These are phyloP conservation scores for Aspergillus chevalieri DNA, from an alignment of 2,329 filamentous ascomycete species.

Conservation along the genomic window DNA sequence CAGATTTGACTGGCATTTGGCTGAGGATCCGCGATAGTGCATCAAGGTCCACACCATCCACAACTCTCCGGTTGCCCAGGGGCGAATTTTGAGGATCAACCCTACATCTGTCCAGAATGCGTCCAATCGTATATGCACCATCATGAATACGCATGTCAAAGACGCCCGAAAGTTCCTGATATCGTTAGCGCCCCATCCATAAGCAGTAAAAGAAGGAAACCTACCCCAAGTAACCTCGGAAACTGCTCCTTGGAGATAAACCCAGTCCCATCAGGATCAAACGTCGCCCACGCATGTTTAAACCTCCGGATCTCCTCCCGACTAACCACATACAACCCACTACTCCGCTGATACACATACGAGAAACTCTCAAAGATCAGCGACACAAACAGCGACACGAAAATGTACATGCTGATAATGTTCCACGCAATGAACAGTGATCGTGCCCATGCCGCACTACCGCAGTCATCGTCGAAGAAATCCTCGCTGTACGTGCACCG, in stretches of 20 bases:
- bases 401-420: slow-evolving; percentile 99
- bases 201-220: slow-evolving; percentile 16
- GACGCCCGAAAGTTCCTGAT: slow-evolving; percentile 75
- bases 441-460: slow-evolving; percentile 81
- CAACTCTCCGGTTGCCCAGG: slow-evolving; percentile 31
- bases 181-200: slow-evolving; percentile 3
- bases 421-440: slow-evolving; percentile 95
- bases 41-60: slow-evolving; percentile 62
- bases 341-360: slow-evolving; percentile 96
- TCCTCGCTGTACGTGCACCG: slow-evolving; percentile 65
- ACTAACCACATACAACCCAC: slow-evolving; percentile 82
- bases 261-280: slow-evolving; percentile 84
- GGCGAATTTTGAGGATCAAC: slow-evolving; percentile 48
- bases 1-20: slow-evolving; percentile 66
- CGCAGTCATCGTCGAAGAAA: slow-evolving; percentile 88
- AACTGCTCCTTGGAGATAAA: slow-evolving; percentile 88
- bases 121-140: slow-evolving; percentile 77
- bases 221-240: slow-evolving; percentile 73
- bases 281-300: slow-evolving; percentile 96
- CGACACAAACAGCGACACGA: slow-evolving; percentile 95
- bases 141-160: slow-evolving; percentile 98
- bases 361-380: slow-evolving; percentile 99
- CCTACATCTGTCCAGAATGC: slow-evolving; percentile 78
- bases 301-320: slow-evolving; percentile 92
- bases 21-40: slow-evolving; percentile 68